Percentiles rank a stretch among this genome's conserved stretches.
These are phyloP conservation scores for Boletus smithii DNA, from an alignment of 1,284 basidiomycete species.

Conservation along the genomic window DNA sequence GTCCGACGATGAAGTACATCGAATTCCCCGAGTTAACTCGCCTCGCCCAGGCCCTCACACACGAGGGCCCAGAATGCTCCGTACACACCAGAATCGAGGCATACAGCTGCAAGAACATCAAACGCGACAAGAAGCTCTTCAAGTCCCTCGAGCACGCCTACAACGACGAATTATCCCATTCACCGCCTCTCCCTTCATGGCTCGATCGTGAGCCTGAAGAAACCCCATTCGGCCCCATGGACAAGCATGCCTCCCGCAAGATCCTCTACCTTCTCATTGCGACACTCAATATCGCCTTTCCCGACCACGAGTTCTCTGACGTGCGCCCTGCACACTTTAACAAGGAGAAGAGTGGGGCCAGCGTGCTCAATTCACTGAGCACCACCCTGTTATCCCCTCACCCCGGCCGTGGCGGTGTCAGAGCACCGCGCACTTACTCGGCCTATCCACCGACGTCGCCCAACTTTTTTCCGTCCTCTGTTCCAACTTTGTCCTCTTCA, in stretches of 20 bases:
- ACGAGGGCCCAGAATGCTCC: constrained; percentile 84
- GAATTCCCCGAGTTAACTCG: constrained; percentile 78
- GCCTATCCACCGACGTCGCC: constrained; percentile 73
- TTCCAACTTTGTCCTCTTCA: constrained; percentile 57
- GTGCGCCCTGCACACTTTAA: constrained; percentile 90
- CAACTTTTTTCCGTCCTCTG: constrained; percentile 69
- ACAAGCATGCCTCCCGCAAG: constrained; percentile 77
- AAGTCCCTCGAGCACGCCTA: constrained; percentile 87
- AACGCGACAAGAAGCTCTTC: constrained; percentile 95
- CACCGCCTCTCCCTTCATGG: constrained; percentile 68
- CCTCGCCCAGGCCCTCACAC: constrained; percentile 79
- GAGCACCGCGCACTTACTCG: constrained; percentile 73
- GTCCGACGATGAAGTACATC: constrained; percentile 79
- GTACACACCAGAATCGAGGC: constrained; percentile 94
- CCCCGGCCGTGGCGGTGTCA: constrained; percentile 47
- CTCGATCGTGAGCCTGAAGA: constrained; percentile 67
- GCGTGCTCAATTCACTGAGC: constrained; percentile 77
- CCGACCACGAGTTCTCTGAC: constrained; percentile 95
- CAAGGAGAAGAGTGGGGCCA: constrained; percentile 74
- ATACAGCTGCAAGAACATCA: constrained; percentile 97
- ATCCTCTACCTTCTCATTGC: constrained; percentile 93
- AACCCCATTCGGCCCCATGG: constrained; percentile 76
- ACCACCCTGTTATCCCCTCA: constrained; percentile 72
- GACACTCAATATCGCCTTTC: constrained; percentile 95
- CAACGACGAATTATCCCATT: constrained; percentile 70